Conservation (phyloP, 345 rosid genomes). For the Eucalyptus polybractea region DNA sequence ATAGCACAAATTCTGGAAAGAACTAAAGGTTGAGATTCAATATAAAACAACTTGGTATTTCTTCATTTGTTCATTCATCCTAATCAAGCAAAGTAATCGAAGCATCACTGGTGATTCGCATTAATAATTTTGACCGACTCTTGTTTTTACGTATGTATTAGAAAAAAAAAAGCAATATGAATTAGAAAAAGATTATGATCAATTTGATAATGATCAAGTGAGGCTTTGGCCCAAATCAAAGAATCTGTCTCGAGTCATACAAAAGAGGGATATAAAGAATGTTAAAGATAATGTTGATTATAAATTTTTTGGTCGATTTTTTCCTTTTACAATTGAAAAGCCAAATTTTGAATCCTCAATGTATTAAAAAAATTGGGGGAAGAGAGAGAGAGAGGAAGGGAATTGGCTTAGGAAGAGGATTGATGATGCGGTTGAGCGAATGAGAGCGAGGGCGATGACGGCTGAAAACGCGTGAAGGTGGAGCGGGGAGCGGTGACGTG, state of each 20-base stretch:
- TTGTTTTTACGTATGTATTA: fast-evolving
- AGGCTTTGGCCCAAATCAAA: too few relatives aligned
- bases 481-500: not conserved
- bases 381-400: too few relatives aligned
- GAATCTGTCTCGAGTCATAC: not conserved
- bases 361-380: too few relatives aligned
- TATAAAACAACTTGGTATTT: fast-evolving
- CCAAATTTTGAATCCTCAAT: not conserved
- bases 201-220: too few relatives aligned
- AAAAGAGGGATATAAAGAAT: not conserved
- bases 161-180: fast-evolving
- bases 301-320: too few relatives aligned
- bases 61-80: fast-evolving
- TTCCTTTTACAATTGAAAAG: not conserved
- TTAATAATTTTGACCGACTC: fast-evolving
- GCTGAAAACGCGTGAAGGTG: not conserved
- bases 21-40: fast-evolving
- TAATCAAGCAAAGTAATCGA: fast-evolving
- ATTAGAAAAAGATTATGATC: too few relatives aligned
- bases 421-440: not conserved
- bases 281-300: too few relatives aligned
- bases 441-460: not conserved
- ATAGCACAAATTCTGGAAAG: fast-evolving
- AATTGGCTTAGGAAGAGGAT: not conserved
- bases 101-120: too few relatives aligned